phyloP scores from a whole-genome alignment of 2,329 filamentous ascomycete genomes.

The Volutella citrinella region DNA sequence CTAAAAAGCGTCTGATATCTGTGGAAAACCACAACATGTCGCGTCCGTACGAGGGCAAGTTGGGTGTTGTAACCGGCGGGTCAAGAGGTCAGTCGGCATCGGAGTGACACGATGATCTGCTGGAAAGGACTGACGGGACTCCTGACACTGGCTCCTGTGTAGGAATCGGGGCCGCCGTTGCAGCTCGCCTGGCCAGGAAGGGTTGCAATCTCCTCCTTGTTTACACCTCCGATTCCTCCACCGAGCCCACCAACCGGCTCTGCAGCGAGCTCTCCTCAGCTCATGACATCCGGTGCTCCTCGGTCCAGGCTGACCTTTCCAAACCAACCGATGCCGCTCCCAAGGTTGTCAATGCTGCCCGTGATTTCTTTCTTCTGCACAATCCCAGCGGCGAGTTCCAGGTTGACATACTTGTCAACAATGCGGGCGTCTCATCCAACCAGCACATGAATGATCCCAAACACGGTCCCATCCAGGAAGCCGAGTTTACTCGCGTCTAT shows the following conservation, averaged over 20 bases:
- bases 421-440: conserved; percentile 72
- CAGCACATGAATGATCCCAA: conserved; percentile 55
- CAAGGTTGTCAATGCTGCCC: conserved; percentile 29
- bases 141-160: conserved; percentile 7
- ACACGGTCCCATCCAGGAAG: conserved; percentile 49
- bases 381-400: conserved; percentile 21
- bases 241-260: conserved; percentile 43
- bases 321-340: conserved; percentile 21
- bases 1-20: too few relatives aligned
- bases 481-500: conserved; percentile 70
- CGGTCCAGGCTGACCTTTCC: conserved; percentile 29
- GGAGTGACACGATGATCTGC: too few relatives aligned
- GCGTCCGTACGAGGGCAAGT: conserved; percentile 31
- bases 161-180: conserved; percentile 62
- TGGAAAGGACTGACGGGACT: not conserved
- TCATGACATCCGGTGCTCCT: conserved; percentile 34
- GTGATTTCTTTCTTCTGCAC: conserved; percentile 23
- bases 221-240: conserved; percentile 56
- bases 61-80: conserved; percentile 33
- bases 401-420: conserved; percentile 85
- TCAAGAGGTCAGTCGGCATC: conserved; percentile 26
- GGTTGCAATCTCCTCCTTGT: conserved; percentile 58
- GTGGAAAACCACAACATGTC: too few relatives aligned
- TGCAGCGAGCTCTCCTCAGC: conserved; percentile 42
- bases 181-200: conserved; percentile 56